A percentile compares a stretch with the other conserved stretches of the same genome.
Conservation (phyloP, 1,139 yeast genomes). For the Hansenula sp. region DNA sequence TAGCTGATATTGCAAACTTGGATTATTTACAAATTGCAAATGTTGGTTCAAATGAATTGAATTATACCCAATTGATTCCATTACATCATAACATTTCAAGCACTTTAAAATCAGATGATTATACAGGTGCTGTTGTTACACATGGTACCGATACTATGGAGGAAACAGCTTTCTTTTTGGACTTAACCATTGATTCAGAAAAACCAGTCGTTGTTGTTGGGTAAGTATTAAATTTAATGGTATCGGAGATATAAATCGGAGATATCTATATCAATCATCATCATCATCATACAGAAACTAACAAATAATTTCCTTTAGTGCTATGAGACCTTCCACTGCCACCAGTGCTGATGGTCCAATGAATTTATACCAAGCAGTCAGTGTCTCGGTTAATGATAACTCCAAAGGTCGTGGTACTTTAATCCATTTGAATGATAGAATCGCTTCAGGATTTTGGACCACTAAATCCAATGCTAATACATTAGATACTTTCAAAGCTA, state of each 20-base stretch:
- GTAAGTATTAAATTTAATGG: too few species aligned
- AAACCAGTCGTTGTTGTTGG: conserved; percentile 57
- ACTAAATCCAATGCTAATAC: conserved; percentile 57
- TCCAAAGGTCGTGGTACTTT: conserved; percentile 47
- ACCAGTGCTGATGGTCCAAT: conserved; percentile 59
- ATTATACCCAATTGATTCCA: conserved; percentile 28
- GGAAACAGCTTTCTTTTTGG: conserved; percentile 55
- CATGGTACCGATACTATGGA: conserved; percentile 63
- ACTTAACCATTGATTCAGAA: conserved; percentile 40
- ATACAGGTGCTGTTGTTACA: conserved; percentile 43
- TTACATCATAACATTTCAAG: conserved; percentile 30
- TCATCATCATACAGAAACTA: too few species aligned
- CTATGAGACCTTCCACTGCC: conserved; percentile 59
- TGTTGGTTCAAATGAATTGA: conserved; percentile 49
- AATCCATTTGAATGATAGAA: conserved; percentile 51
- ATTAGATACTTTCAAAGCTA: conserved; percentile 50
- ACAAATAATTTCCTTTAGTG: conserved; percentile 10
- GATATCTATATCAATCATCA: too few species aligned
- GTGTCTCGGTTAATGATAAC: conserved; percentile 40
- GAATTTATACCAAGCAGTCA: conserved; percentile 56
- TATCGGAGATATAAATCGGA: too few species aligned
- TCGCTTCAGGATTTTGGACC: conserved; percentile 52
- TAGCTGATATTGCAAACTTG: conserved; percentile 41
- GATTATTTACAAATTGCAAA: conserved; percentile 52
- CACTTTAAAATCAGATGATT: conserved; percentile 24